Evolutionary conservation across 169 alveolate species (phyloP), one percentile per base, ranked within the genome.

Genomic region (Perkinsus olseni): DNA sequence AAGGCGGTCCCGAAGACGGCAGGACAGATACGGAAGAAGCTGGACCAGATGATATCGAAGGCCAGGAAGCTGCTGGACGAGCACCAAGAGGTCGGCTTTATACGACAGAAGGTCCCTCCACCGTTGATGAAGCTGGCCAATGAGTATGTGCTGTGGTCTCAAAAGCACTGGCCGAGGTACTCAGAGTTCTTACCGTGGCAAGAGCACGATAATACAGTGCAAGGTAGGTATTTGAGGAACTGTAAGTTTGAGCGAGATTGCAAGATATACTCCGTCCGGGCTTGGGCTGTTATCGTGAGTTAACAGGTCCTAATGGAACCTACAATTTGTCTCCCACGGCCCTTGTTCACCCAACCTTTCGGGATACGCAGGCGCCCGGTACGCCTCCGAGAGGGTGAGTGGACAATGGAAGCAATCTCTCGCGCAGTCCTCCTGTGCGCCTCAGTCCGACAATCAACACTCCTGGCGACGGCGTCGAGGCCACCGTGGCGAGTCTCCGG

Each of bases 41-140:
- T 62, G 28, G 82, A 62, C 82, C 82, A 62, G 31, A 62, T 62
- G 82, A 62, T 62, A 21, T 62, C 82, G 82, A 62, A 62, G 82
- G 82, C 82, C 82, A 62, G 82, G 82, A 62, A 62, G 82, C 82
- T 62, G 36, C 82, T 62, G 37, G 82, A 62, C 82, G 82, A 62
- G 82, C 82, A 62, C 82, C 82, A 62, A 24, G 82, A 62, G 82
- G 82, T 62, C 82, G 82, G 82, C 82, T 62, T 62, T 24, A 62
- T 62, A 8, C 82, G 82, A 4, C 82, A 62, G 82, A 62, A 62
- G 82, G 82, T 62, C 82, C 82, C 82, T 13, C 82, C 82, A 28
- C 82, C 82, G 82, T 24, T 62, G 82, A 62, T 62, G 82, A 62
- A 62, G 31, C 82, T 62, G 36, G 82, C 82, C 37, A 62, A 62